Evolutionary conservation across 2,329 filamentous ascomycete genomes (phyloP).

Genomic region (Zymoseptoria ardabiliae): DNA sequence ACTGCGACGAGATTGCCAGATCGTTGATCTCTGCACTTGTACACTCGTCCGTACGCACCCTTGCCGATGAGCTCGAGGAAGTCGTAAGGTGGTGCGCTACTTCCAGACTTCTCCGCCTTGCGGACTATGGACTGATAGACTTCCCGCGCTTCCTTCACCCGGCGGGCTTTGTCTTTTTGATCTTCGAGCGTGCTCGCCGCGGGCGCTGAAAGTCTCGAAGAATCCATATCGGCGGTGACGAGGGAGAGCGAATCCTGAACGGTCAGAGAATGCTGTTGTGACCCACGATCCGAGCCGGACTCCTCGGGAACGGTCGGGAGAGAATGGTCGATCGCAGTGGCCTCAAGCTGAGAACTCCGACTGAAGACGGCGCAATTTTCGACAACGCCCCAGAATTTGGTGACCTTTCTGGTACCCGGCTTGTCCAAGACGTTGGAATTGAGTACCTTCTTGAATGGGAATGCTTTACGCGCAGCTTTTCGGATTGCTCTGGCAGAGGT

Average conservation of each 20-base stretch:
- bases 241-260: background rate
- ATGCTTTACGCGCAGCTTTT: constrained; percentile 1
- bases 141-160: constrained; percentile 59
- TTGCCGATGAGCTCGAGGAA: constrained; percentile 68
- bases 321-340: background rate
- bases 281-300: background rate
- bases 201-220: constrained; percentile 20
- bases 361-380: background rate
- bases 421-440: constrained; percentile 10
- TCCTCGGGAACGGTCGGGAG: constrained; percentile 4
- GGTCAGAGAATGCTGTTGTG: background rate
- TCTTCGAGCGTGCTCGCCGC: constrained; percentile 13
- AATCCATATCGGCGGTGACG: constrained; percentile 20
- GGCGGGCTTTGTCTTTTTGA: constrained; percentile 13
- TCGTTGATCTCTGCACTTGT: constrained; percentile 49
- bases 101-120: constrained; percentile 52
- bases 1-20: constrained; percentile 56
- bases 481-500: constrained; percentile 1
- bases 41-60: constrained; percentile 66
- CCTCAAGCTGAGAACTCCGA: background rate
- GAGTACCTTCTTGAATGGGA: constrained; percentile 2
- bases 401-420: constrained; percentile 8
- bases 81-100: constrained; percentile 58
- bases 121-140: constrained; percentile 61
- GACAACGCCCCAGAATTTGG: constrained; percentile 9